Evolutionary conservation across 2,329 filamentous ascomycete species (phyloP).

Genomic region (Venturia carpophila): DNA sequence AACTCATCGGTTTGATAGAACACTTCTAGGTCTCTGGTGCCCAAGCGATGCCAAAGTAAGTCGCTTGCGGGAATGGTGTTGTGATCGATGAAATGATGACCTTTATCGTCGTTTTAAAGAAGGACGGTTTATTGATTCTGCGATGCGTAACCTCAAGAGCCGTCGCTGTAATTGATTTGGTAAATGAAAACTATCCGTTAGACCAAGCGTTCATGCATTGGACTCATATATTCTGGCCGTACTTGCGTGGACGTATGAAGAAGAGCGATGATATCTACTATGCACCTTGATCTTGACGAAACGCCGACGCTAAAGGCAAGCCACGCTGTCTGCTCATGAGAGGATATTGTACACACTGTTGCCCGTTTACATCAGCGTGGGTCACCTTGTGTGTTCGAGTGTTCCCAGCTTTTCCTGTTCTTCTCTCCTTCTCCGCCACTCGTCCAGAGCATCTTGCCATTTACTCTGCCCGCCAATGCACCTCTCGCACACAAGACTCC

Average conservation of each 20-base stretch:
- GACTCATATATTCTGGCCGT: too few species aligned
- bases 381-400: neutral
- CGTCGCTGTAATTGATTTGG: too few species aligned
- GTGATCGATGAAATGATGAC: too few species aligned
- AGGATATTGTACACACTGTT: neutral
- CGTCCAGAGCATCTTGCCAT: conserved; percentile 4
- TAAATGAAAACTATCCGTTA: too few species aligned
- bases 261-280: neutral
- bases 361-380: neutral
- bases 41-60: too few species aligned
- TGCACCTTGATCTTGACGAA: neutral
- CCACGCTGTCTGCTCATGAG: neutral
- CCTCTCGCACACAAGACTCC: conserved; percentile 67
- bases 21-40: too few species aligned
- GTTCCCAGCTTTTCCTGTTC: neutral
- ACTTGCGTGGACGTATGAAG: neutral
- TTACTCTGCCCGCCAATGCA: conserved; percentile 44
- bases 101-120: too few species aligned
- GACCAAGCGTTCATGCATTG: too few species aligned
- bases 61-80: too few species aligned
- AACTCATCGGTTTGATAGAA: too few species aligned
- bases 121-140: too few species aligned
- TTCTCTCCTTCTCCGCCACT: conserved; percentile 1
- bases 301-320: conserved; percentile 3
- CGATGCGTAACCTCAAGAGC: too few species aligned